phyloP scores from a whole-genome alignment of 305 asterid genomes.

The Solanum hybrid region DNA sequence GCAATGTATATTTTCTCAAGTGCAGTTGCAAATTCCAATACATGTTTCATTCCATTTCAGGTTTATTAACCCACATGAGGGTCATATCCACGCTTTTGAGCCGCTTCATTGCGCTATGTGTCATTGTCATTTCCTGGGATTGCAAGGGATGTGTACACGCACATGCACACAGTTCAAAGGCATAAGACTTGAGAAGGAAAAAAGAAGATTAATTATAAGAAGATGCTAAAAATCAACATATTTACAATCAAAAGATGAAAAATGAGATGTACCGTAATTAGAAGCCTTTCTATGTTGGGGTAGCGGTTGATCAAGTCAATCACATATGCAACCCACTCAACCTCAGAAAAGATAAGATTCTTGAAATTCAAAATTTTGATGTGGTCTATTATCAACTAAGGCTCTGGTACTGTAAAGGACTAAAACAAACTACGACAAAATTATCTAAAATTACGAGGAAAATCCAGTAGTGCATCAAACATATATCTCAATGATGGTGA shows the following conservation, averaged over 20 bases:
- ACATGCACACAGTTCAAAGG: too few species aligned
- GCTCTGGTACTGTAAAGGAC: background rate
- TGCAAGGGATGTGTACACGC: background rate
- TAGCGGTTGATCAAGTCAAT: background rate
- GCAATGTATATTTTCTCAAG: too few species aligned
- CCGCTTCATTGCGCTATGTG: background rate
- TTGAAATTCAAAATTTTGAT: background rate
- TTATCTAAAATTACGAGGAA: background rate
- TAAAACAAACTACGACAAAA: background rate
- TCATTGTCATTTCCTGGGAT: background rate
- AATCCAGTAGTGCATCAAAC: background rate
- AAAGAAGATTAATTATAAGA: too few species aligned
- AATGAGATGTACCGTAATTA: too few species aligned
- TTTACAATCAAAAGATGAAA: too few species aligned
- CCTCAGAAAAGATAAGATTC: background rate
- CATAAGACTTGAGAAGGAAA: too few species aligned
- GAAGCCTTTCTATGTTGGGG: background rate
- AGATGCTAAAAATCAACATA: too few species aligned
- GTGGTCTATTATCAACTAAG: background rate
- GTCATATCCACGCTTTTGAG: too few species aligned
- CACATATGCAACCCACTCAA: background rate
- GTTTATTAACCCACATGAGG: too few species aligned
- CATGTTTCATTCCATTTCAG: too few species aligned
- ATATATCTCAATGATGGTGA: background rate
- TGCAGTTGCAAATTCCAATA: too few species aligned